Evolutionary conservation across 2,329 filamentous ascomycete genomes (phyloP).

Genomic region (Botrytis tulipae): DNA sequence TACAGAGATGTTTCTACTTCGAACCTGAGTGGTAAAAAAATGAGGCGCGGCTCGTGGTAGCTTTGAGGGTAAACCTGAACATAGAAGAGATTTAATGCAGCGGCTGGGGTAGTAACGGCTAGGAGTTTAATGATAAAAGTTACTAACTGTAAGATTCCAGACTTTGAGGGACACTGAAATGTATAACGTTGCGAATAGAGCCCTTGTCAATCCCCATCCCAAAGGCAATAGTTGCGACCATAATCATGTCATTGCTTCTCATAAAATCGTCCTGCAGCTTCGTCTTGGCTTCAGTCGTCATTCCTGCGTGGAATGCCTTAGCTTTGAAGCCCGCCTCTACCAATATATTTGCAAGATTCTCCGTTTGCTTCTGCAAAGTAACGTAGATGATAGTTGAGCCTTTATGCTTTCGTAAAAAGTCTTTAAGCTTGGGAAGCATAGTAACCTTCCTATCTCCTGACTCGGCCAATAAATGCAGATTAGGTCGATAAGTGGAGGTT

Average conservation of each 20-base stretch:
- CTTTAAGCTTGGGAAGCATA: slow-evolving; percentile 46
- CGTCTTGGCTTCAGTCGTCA: slow-evolving; percentile 47
- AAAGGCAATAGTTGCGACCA: slow-evolving; percentile 57
- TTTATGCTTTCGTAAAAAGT: slow-evolving; percentile 50
- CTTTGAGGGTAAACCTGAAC: neutral
- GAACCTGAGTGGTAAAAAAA: neutral
- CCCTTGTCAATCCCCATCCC: slow-evolving; percentile 60
- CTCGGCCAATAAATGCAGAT: slow-evolving; percentile 53
- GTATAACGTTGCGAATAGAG: slow-evolving; percentile 54
- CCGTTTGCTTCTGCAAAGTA: slow-evolving; percentile 55
- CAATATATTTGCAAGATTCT: slow-evolving; percentile 44
- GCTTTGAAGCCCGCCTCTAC: slow-evolving; percentile 43
- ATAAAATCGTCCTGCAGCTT: slow-evolving; percentile 53
- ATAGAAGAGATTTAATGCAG: neutral
- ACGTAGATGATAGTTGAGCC: slow-evolving; percentile 62
- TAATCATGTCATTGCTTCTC: slow-evolving; percentile 45
- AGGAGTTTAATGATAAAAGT: neutral
- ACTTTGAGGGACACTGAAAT: slow-evolving; percentile 51
- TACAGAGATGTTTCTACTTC: neutral
- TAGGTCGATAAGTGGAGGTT: slow-evolving; percentile 57
- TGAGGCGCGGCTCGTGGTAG: neutral
- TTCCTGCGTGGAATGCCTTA: slow-evolving; percentile 51
- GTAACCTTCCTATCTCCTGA: slow-evolving; percentile 44
- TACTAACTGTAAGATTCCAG: slow-evolving; percentile 52
- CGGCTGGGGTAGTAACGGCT: no score